Evolutionary conservation across 257 asterid genomes (phyloP).

Genomic region (Capsicum chinense): DNA sequence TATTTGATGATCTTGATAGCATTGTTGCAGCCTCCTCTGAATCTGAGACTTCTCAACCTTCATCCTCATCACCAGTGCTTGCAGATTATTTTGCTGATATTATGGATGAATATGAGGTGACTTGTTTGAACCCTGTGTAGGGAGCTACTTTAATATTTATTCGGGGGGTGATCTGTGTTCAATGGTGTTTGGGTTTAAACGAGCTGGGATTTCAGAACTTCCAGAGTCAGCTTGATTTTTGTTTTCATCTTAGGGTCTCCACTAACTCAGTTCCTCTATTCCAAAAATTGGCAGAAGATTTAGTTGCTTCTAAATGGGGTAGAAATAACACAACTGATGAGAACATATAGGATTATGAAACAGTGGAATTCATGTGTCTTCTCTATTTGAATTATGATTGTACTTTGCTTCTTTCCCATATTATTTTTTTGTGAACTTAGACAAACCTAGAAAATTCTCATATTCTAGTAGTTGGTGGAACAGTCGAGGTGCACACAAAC

Average conservation of each 20-base stretch:
- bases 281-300: not conserved
- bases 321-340: slow-evolving; percentile 7
- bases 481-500: not conserved
- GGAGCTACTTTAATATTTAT: slow-evolving; percentile 8
- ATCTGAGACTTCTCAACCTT: slow-evolving; percentile 77
- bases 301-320: slow-evolving; percentile 19
- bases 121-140: slow-evolving; percentile 21
- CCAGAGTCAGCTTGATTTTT: slow-evolving; percentile 16
- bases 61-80: slow-evolving; percentile 66
- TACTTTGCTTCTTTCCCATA: not conserved
- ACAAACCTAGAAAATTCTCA: slow-evolving; percentile 19
- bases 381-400: not conserved
- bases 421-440: not conserved
- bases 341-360: slow-evolving; percentile 10
- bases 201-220: not conserved
- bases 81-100: slow-evolving; percentile 76
- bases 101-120: slow-evolving; percentile 84
- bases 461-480: not conserved
- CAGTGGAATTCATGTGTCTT: not conserved
- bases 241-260: slow-evolving; percentile 1
- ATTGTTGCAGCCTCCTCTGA: slow-evolving; percentile 77
- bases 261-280: not conserved
- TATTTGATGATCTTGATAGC: slow-evolving; percentile 96
- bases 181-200: not conserved
- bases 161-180: not conserved